Evolutionary conservation across 2,329 filamentous ascomycete species (phyloP).

Genomic region (Penicillium hordei): DNA sequence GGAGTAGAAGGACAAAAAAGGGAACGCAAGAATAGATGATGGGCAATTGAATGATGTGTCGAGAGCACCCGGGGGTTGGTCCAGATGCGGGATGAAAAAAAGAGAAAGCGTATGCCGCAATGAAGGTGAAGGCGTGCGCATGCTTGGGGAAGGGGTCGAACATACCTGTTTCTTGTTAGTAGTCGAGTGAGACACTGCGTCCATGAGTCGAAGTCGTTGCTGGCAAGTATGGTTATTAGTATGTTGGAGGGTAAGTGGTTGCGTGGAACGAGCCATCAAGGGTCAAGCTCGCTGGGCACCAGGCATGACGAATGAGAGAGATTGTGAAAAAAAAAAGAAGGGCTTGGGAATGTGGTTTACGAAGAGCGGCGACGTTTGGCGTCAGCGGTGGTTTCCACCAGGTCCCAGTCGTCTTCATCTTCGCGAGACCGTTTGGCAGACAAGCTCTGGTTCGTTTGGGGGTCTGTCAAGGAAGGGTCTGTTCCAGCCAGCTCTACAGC

Average conservation of each 20-base stretch:
- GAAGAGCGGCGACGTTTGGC: slow-evolving; percentile 56
- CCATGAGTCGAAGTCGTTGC: slow-evolving; percentile 8
- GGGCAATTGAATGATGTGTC: slow-evolving; percentile 1
- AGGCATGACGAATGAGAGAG: neutral
- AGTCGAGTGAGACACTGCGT: neutral
- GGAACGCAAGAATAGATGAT: neutral
- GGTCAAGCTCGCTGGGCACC: neutral
- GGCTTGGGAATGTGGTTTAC: slow-evolving; percentile 17
- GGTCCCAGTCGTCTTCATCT: slow-evolving; percentile 36
- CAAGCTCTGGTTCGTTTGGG: slow-evolving; percentile 22
- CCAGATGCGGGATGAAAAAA: neutral
- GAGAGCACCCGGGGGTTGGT: neutral
- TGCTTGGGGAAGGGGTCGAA: slow-evolving; percentile 1
- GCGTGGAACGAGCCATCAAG: neutral
- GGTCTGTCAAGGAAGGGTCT: slow-evolving; percentile 21
- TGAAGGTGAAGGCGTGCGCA: neutral
- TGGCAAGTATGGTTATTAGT: slow-evolving; percentile 14
- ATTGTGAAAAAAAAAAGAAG: neutral
- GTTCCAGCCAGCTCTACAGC: slow-evolving; percentile 20
- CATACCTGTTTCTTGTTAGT: slow-evolving; percentile 11
- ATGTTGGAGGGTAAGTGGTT: neutral
- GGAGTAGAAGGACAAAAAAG: neutral
- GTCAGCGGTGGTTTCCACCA: slow-evolving; percentile 38
- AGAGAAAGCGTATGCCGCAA: neutral
- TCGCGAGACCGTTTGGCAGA: slow-evolving; percentile 39